Evolutionary conservation across 169 alveolate genomes (phyloP), one percentile per base, ranked within the genome.

Genomic region (Plasmodium malariae): DNA sequence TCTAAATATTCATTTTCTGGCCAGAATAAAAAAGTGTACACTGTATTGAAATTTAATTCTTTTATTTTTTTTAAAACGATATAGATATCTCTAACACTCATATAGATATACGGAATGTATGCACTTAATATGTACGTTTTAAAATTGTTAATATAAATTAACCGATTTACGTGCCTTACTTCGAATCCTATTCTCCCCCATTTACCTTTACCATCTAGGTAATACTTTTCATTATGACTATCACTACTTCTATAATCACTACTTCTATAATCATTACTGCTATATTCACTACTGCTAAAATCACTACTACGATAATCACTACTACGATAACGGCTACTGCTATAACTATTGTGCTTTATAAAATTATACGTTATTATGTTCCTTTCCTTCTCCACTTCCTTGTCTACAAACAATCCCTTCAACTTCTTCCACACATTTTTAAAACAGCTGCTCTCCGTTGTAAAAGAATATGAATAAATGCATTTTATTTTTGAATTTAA

Each of bases 1-100:
- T 85, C 92, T 34, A 85, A 28, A 85, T 85, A 85, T 45, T 85
- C 92, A 69, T 85, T 85, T 69, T 85, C 92, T 37, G 86, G 92
- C 92, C 92, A 85, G 48, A 69, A 85, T 40, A 85, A 69, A 69
- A 85, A 85, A 12, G 92, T 85, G 30, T 85, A 85, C 3, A 85
- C 92, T n/a, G 92, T 85, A 55, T 85, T 85, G 69, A 85, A 85
- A 55, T 85, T 68, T 85, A 85, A 85, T 43, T 85, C 92, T 30
- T 85, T 85, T 65, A 85, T 55, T 55, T 85, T 85, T 69, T 85
- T 85, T 60, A 85, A 55, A 0, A 85, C 87, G 11, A 85, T 70
- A 57, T 85, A 85, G 6, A 85, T 85, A 40, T 85, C 92, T 43
- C 92, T 14, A 28, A 85, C 69, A 69, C 92, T 85, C 92, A 85